Conservation (phyloP, 192 early-diverging fungal genomes). For the Linnemannia elongata region DNA sequence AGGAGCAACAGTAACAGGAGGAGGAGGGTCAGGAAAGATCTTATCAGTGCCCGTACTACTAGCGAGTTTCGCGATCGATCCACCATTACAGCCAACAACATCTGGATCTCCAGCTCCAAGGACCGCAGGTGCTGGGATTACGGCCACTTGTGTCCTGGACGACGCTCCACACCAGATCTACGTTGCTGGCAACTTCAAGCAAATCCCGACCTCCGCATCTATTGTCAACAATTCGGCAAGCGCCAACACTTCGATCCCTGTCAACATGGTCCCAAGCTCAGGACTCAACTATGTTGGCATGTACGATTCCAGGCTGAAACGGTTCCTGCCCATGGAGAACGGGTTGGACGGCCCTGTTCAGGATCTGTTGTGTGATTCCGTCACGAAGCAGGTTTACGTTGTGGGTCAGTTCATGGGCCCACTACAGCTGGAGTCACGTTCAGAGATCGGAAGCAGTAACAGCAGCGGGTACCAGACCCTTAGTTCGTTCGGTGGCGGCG, state of each 20-base stretch:
- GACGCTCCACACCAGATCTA: slow-evolving; percentile 44
- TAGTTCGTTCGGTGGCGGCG: slow-evolving; percentile 44
- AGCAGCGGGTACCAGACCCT: slow-evolving; percentile 5
- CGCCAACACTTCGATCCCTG: background rate
- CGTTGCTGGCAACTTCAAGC: slow-evolving; percentile 46
- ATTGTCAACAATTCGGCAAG: background rate
- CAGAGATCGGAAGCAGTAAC: background rate
- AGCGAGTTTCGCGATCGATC: slow-evolving; percentile 32
- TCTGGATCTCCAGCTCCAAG: background rate
- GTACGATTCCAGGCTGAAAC: slow-evolving; percentile 43
- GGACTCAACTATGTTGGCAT: slow-evolving; percentile 49
- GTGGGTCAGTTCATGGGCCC: slow-evolving; percentile 56
- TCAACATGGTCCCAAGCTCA: background rate
- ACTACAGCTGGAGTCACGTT: background rate
- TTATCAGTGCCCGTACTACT: slow-evolving; percentile 37
- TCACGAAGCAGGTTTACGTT: slow-evolving; percentile 35
- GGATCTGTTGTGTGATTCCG: slow-evolving; percentile 49
- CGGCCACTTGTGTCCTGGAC: slow-evolving; percentile 38
- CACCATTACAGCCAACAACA: background rate
- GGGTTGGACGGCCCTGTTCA: slow-evolving; percentile 58
- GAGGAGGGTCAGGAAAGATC: background rate
- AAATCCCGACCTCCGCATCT: background rate
- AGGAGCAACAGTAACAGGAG: background rate
- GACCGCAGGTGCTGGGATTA: slow-evolving; percentile 13
- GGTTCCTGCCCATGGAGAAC: slow-evolving; percentile 30